phyloP scores from a whole-genome alignment of 2,329 filamentous ascomycete species.

The Fusarium multiceps region DNA sequence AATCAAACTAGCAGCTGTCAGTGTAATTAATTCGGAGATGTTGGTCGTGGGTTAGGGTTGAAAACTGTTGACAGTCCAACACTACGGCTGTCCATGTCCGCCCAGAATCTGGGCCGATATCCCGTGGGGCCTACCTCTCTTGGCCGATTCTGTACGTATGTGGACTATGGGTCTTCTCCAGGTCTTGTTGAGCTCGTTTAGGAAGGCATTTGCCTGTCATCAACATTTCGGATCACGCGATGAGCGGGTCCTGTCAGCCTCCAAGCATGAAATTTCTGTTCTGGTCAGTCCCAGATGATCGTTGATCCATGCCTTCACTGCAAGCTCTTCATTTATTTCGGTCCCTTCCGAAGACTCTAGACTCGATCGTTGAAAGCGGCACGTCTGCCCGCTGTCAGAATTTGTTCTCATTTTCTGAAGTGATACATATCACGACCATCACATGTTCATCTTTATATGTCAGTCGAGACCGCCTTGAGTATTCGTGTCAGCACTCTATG shows the following conservation, averaged over 20 bases:
- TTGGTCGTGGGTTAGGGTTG: constrained; percentile 29
- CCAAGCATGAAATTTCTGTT: not conserved
- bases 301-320: not conserved
- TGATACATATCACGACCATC: not conserved
- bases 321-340: not conserved
- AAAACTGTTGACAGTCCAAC: constrained; percentile 14
- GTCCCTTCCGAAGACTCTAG: not conserved
- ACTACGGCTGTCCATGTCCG: constrained; percentile 3
- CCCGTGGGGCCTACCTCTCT: constrained; percentile 12
- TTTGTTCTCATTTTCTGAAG: not conserved
- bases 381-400: not conserved
- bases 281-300: not conserved
- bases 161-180: not conserved
- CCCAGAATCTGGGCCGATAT: constrained; percentile 28
- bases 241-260: not conserved
- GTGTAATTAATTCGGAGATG: not conserved
- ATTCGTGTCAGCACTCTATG: not conserved
- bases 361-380: not conserved
- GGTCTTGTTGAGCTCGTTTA: not conserved
- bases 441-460: not conserved
- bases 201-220: not conserved
- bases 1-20: not conserved
- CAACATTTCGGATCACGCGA: not conserved
- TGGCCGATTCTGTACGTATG: constrained; percentile 3
- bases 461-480: not conserved